Conservation (phyloP, 495 filamentous ascomycete genomes). For the Lophiotrema nucula region DNA sequence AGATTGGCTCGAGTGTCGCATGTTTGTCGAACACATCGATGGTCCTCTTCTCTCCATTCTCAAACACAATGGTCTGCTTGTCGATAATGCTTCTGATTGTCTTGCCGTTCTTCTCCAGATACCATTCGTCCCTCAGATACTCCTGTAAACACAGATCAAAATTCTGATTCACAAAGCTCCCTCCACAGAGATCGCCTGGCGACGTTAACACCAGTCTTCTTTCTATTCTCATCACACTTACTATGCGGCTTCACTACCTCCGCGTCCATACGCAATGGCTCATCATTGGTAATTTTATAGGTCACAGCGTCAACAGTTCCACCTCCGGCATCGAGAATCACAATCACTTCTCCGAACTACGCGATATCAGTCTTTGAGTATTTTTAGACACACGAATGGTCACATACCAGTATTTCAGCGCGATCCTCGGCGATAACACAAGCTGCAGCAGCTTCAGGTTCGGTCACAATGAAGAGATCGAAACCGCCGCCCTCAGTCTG, state of each 20-base stretch:
- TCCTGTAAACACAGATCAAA: neutral
- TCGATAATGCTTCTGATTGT: conserved; percentile 17
- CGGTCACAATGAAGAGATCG: conserved; percentile 39
- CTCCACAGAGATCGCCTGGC: conserved; percentile 11
- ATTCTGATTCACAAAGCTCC: conserved; percentile 17
- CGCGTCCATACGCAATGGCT: conserved; percentile 1
- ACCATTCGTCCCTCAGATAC: neutral
- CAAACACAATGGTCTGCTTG: neutral
- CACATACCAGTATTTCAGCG: conserved; percentile 15
- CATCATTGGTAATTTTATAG: conserved; percentile 38
- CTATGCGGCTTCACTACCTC: conserved; percentile 14
- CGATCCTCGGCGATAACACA: conserved; percentile 33
- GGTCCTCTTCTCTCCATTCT: conserved; percentile 12
- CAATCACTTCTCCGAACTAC: conserved; percentile 8
- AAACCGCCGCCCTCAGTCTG: conserved; percentile 11
- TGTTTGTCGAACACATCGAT: neutral
- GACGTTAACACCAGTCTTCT: neutral
- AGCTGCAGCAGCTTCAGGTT: conserved; percentile 40
- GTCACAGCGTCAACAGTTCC: conserved; percentile 49
- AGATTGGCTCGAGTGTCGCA: neutral
- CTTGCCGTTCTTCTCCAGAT: conserved; percentile 9
- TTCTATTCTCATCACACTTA: neutral
- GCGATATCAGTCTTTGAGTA: neutral
- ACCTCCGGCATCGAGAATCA: conserved; percentile 40
- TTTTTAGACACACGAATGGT: neutral